Percentiles rank a stretch among this genome's conserved stretches.
Evolutionary conservation across 345 rosid species (phyloP).

Genomic region (Isatis tinctoria): DNA sequence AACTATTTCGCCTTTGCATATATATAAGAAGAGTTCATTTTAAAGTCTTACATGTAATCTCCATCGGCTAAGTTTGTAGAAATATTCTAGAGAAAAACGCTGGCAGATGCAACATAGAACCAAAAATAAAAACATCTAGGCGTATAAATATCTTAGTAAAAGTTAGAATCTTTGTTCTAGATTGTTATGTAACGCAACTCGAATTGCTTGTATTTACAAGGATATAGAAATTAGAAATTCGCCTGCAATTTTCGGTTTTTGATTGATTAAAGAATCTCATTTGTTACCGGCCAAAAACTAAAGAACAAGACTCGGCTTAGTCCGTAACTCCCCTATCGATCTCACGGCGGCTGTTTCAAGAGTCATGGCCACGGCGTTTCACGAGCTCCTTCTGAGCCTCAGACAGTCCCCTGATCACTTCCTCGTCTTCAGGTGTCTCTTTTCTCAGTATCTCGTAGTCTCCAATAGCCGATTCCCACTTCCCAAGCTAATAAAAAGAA

Average conservation of each 20-base stretch:
- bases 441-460: slow-evolving; percentile 63
- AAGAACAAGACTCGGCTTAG: not conserved
- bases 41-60: slow-evolving; percentile 1
- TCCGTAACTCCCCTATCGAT: not conserved
- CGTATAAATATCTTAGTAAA: not conserved
- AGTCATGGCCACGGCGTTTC: slow-evolving; percentile 35
- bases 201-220: slow-evolving; percentile 10
- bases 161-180: not conserved
- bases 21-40: not conserved
- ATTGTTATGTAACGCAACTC: not conserved
- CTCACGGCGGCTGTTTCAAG: slow-evolving; percentile 5
- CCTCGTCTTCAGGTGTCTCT: slow-evolving; percentile 68
- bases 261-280: not conserved
- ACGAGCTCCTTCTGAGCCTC: slow-evolving; percentile 47
- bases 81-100: not conserved
- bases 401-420: slow-evolving; percentile 43
- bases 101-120: not conserved
- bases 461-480: slow-evolving; percentile 59
- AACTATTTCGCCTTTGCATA: slow-evolving; percentile 13
- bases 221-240: not conserved
- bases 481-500: slow-evolving; percentile 41
- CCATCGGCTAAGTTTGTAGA: not conserved
- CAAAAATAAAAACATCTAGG: not conserved
- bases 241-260: not conserved
- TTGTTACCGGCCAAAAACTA: not conserved